These are phyloP conservation scores for Saccharata proteae DNA, from an alignment of 2,329 filamentous ascomycete genomes.

Conservation along the genomic window DNA sequence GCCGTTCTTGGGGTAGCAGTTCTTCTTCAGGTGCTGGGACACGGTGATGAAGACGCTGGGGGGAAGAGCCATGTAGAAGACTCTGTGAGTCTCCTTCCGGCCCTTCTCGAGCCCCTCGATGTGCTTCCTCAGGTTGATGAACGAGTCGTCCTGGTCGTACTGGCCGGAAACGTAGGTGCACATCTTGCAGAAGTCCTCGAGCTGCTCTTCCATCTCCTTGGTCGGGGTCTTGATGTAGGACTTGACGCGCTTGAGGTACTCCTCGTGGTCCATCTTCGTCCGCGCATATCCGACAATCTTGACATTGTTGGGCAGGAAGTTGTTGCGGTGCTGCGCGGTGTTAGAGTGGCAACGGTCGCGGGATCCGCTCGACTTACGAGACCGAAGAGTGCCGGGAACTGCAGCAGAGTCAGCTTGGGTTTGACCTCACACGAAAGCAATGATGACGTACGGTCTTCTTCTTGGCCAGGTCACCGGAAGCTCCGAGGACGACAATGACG, in stretches of 20 bases:
- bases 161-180: constrained; percentile 95
- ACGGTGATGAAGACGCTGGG: constrained; percentile 97
- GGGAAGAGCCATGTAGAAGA: constrained; percentile 99
- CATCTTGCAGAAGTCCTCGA: constrained; percentile 75
- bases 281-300: constrained; percentile 97
- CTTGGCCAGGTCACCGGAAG: constrained; percentile 95
- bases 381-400: constrained; percentile 96
- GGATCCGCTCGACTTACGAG: constrained; percentile 54
- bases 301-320: constrained; percentile 93
- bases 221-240: constrained; percentile 99
- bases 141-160: constrained; percentile 95
- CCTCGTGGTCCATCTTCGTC: constrained; percentile 97
- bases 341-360: constrained; percentile 12
- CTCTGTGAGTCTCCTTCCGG: constrained; percentile 70
- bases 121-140: constrained; percentile 73
- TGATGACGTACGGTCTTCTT: constrained; percentile 80
- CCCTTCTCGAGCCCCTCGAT: constrained; percentile 74
- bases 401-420: constrained; percentile 14
- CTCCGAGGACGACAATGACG: constrained; percentile 88
- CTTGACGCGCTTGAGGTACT: constrained; percentile 87
- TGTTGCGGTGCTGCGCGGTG: constrained; percentile 73
- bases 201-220: constrained; percentile 91
- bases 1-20: constrained; percentile 86
- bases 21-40: constrained; percentile 91
- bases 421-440: not conserved